phyloP scores from a whole-genome alignment of 2,329 filamentous ascomycete species.

The Fusarium buxicola region DNA sequence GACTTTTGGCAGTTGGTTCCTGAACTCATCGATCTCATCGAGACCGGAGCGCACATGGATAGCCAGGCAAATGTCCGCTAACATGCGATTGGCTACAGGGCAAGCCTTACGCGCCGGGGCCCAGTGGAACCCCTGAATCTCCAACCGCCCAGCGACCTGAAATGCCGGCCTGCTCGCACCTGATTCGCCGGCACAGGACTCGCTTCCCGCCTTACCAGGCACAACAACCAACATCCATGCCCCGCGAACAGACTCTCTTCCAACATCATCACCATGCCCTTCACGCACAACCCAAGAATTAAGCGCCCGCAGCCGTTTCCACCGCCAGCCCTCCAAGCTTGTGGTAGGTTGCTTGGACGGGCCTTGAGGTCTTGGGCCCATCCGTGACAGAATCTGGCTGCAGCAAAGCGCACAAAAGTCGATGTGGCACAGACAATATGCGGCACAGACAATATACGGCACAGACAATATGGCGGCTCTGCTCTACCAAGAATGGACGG shows the following conservation, averaged over 20 bases:
- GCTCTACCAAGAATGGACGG: constrained; percentile 19
- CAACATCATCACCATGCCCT: constrained; percentile 13
- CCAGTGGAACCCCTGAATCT: constrained; percentile 14
- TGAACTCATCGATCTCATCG: not conserved
- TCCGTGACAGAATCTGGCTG: not conserved
- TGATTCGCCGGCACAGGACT: constrained; percentile 16
- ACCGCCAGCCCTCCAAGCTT: not conserved
- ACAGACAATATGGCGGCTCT: constrained; percentile 27
- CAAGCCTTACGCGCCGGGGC: constrained; percentile 24
- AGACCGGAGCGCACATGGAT: no score
- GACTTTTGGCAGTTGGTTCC: not conserved
- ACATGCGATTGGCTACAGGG: constrained; percentile 1
- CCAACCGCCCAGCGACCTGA: constrained; percentile 12
- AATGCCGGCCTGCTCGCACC: not conserved
- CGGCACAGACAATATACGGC: constrained; percentile 21
- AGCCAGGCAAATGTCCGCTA: no score
- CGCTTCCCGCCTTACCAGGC: constrained; percentile 8
- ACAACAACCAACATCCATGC: not conserved
- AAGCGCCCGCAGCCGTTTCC: constrained; percentile 31
- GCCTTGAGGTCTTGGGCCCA: not conserved
- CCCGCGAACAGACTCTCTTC: constrained; percentile 17
- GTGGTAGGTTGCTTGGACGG: constrained; percentile 17
- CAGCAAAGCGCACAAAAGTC: constrained; percentile 6
- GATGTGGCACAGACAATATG: constrained; percentile 20
- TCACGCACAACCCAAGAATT: constrained; percentile 10